Base-by-base conservation (phyloP, 2,329 filamentous ascomycete genomes). In the Colletotrichum tropicale region DNA sequence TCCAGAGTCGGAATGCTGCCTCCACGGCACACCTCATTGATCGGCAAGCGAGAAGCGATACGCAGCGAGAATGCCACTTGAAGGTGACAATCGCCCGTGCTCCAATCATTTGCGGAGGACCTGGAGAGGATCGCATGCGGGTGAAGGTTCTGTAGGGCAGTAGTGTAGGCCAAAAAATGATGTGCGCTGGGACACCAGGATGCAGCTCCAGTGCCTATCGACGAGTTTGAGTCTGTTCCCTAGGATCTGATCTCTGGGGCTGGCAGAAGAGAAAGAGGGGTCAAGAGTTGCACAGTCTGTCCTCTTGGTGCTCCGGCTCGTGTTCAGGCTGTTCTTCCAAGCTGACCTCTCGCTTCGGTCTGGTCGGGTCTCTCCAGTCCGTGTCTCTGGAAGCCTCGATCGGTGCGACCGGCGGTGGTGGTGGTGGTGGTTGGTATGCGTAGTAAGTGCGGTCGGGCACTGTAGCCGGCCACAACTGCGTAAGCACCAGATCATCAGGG, bases 1-100 rank as follows among this genome's bases (percentile, higher is more conserved):
- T 61, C 66, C 66, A 60, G 52, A 69, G 21, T 61, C 26, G 66
- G 66, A 68, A 56, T 32, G 15, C 66, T 24, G 52, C 16, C 66
- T 38, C 52, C 66, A 68, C 38, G 61, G 73, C 70, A 75, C 32
- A 68, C 70, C 64, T 73, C 70, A 73, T 73, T 58, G 70, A 68
- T 75, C 70, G 64, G 73, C 73, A 61, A 68, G 34, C 61, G 61
- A 36, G 32, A 32, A 64, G 34, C 34, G 21, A 64, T 64, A 43
- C 32, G 61, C 61, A 64, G 61, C 61, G 21, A 28, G 66, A 70
- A 65, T 34, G 43, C 58, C 32, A 21, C 58, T 70, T 21, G 24
- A 28, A 21, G 15, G 28, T 30, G 28, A n/a, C 62, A 52, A 36
- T 66, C 15, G 38, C 21, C 62, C 18, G 62, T 66, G 62, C 65